These are phyloP conservation scores for Peterozyma toletana DNA, from an alignment of 805 yeast genomes.

Conservation along the genomic window DNA sequence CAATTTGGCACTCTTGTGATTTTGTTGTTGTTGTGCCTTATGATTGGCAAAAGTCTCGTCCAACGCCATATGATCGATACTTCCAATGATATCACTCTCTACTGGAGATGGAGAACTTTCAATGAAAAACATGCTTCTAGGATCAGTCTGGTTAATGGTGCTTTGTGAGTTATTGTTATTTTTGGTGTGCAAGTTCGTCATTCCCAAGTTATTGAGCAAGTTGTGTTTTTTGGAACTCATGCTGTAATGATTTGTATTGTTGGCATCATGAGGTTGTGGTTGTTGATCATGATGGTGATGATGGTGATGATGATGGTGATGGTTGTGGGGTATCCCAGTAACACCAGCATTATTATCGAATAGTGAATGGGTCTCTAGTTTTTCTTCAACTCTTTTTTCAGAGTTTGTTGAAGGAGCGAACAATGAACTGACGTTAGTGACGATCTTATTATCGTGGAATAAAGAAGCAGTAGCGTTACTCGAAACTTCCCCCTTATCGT, in stretches of 20 bases:
- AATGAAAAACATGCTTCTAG: slow-evolving; percentile 21
- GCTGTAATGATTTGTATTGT: not conserved
- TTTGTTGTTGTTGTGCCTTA: not conserved
- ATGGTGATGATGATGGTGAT: slow-evolving; percentile 6
- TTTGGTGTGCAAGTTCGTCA: slow-evolving; percentile 3
- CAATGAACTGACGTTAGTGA: too few relatives aligned
- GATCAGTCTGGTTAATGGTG: not conserved
- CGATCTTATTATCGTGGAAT: too few relatives aligned
- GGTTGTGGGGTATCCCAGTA: slow-evolving; percentile 5
- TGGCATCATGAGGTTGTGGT: not conserved
- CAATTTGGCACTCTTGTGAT: not conserved
- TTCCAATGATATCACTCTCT: slow-evolving; percentile 9
- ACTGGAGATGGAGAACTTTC: slow-evolving; percentile 24
- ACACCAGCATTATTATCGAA: not conserved
- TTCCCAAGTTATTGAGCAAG: slow-evolving; percentile 6
- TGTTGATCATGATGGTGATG: not conserved
- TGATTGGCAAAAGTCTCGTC: slow-evolving; percentile 1
- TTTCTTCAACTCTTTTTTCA: too few relatives aligned
- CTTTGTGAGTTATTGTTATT: not conserved
- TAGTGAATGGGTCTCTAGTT: not conserved
- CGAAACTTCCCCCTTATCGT: too few relatives aligned
- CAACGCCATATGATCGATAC: slow-evolving; percentile 9
- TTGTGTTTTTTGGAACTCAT: slow-evolving; percentile 1
- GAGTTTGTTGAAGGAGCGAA: too few relatives aligned
- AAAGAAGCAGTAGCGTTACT: too few relatives aligned